Base-by-base conservation (phyloP, 1,139 yeast species). In the Pichia sp. region DNA sequence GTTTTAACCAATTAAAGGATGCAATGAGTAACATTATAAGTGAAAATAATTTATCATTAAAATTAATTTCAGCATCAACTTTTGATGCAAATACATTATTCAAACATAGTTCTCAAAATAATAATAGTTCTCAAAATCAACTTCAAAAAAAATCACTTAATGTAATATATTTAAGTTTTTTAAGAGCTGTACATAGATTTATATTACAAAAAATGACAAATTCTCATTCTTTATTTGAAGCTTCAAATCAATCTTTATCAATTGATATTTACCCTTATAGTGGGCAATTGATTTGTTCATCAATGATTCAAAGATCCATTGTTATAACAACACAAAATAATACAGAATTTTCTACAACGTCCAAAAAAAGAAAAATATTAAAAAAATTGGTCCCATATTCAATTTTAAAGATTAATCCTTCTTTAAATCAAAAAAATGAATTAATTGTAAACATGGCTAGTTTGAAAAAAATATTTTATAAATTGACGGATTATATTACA, bases 191-290 rank as follows among this genome's bases (percentile, higher is more conserved):
- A 26, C 62, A 63, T 34, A 60, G 56, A 51, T 53, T 44, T 37
- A 32, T 64, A 2, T 47, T 62, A 3, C 48, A 54, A 47, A 55
- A 54, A 43, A 46, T 63, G 33, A 50, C 62, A 1, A 52, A 46
- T 18, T 31, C 45, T 2, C 62, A 60, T 43, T 37, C 45, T 2
- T 47, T 59, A 4, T 49, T 54, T 32, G 55, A 50, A 33, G 47
- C 56, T 6, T 41, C 52, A 9, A 43, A 47, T 9, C 56, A 54
- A 35, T 46, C 52, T 5, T 28, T 56, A 29, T 52, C 54, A 18
- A 45, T 61, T 7, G 63, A 60, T 31, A 53, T 62, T 2, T 44
- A 59, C 0, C 65, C 66, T 0, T 65, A 63, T 50, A 65, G 67
- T 18, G 62, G 62, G 31, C 66, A 64, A 26, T 44, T 61, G 25